Percentiles rank a stretch among this genome's conserved stretches.
phyloP scores from a whole-genome alignment of 805 yeast species.

The Ascoidea asiatica region DNA sequence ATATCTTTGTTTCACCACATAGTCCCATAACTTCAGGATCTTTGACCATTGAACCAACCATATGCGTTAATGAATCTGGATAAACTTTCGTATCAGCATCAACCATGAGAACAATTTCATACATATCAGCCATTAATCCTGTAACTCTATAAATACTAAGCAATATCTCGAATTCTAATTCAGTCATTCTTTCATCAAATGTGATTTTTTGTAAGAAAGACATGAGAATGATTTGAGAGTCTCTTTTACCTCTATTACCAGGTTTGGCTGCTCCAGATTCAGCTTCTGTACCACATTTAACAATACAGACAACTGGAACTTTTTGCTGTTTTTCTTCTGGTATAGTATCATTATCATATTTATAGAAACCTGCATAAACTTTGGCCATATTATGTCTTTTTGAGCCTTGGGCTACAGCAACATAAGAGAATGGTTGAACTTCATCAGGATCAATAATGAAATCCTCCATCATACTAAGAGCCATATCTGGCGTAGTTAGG shows the following conservation, averaged over 20 bases:
- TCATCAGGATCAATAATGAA: constrained; percentile 58
- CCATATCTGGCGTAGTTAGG: constrained; percentile 79
- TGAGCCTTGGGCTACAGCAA: constrained; percentile 88
- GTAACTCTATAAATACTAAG: constrained; percentile 69
- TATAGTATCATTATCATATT: constrained; percentile 63
- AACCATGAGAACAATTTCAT: constrained; percentile 79
- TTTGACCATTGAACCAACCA: constrained; percentile 80
- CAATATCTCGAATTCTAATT: constrained; percentile 68
- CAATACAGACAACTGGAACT: constrained; percentile 66
- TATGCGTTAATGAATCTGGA: constrained; percentile 80
- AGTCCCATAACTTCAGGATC: constrained; percentile 84
- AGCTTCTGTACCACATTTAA: constrained; percentile 79
- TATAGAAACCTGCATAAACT: constrained; percentile 88
- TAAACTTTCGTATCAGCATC: constrained; percentile 88
- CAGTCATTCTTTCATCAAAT: constrained; percentile 91
- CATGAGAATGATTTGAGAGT: constrained; percentile 85
- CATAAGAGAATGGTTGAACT: constrained; percentile 75
- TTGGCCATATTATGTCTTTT: constrained; percentile 98
- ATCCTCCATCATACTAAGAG: constrained; percentile 74
- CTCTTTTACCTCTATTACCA: constrained; percentile 94
- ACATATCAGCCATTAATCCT: constrained; percentile 71
- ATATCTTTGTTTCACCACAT: constrained; percentile 89
- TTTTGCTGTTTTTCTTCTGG: constrained; percentile 75
- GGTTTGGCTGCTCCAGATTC: constrained; percentile 65
- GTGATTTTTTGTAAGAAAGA: constrained; percentile 77